phyloP scores from a whole-genome alignment of 73 alveolate genomes.

The Breviolum minutum region DNA sequence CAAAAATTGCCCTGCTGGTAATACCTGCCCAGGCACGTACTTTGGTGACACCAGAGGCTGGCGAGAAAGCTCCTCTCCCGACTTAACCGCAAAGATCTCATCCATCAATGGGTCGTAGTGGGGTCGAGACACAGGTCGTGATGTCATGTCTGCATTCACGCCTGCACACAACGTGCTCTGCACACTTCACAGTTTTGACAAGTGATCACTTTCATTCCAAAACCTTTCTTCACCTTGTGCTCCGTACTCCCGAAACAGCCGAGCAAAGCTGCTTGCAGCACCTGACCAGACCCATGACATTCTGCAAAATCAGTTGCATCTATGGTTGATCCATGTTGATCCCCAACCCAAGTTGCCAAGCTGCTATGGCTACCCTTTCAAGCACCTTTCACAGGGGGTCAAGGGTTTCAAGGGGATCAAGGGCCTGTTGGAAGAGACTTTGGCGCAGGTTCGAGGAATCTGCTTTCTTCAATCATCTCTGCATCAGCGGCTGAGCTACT shows the following conservation, averaged over 20 bases:
- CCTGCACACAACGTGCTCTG: not conserved
- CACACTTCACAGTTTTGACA: too few relatives aligned
- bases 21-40: not conserved
- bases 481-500: too few relatives aligned
- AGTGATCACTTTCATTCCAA: too few relatives aligned
- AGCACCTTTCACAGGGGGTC: too few relatives aligned
- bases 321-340: not conserved
- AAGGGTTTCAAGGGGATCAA: too few relatives aligned
- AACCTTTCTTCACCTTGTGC: not conserved
- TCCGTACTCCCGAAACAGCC: slow-evolving; percentile 13
- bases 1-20: not conserved
- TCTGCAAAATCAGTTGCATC: not conserved
- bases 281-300: not conserved
- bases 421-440: too few relatives aligned
- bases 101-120: slow-evolving; percentile 63
- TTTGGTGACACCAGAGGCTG: slow-evolving; percentile 72
- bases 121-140: slow-evolving; percentile 1
- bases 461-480: too few relatives aligned
- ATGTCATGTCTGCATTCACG: not conserved
- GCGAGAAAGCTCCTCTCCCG: not conserved
- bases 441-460: too few relatives aligned
- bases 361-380: too few relatives aligned
- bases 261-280: slow-evolving; percentile 43
- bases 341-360: not conserved
- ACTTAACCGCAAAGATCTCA: slow-evolving; percentile 16